Conservation (phyloP, 148 eudicot species). For the Suaeda aralocaspica region DNA sequence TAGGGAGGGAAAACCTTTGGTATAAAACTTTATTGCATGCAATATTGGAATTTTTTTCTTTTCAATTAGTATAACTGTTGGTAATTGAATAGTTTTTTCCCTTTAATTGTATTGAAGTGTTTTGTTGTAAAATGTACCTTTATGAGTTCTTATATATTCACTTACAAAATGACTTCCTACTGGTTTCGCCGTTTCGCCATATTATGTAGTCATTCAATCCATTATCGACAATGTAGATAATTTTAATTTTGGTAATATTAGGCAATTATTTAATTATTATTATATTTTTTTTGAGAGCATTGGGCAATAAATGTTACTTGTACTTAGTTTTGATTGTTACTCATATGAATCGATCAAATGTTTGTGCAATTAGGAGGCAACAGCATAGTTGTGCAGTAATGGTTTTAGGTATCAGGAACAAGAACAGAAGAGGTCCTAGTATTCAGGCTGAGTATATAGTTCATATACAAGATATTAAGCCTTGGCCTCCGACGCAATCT, state of each 20-base stretch:
- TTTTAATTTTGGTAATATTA: neutral
- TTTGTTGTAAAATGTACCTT: neutral
- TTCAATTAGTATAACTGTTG: neutral
- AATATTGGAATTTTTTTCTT: too few relatives aligned
- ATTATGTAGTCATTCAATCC: neutral
- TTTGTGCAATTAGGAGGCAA: neutral
- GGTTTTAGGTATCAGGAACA: conserved; percentile 66
- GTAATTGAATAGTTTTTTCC: neutral
- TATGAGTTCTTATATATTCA: neutral
- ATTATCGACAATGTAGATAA: neutral
- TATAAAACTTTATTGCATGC: too few relatives aligned
- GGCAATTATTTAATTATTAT: too few relatives aligned
- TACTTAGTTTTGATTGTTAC: neutral
- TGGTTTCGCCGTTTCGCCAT: neutral
- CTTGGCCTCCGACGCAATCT: conserved; percentile 97
- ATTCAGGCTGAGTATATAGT: conserved; percentile 59
- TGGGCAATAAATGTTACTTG: neutral
- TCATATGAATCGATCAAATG: neutral
- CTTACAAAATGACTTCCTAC: neutral
- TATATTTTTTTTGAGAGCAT: too few relatives aligned
- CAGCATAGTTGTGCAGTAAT: conserved; percentile 20
- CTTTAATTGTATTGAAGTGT: neutral
- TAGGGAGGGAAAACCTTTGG: too few relatives aligned
- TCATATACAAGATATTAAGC: conserved; percentile 76
- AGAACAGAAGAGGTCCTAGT: conserved; percentile 60